Evolutionary conservation across 768 basidiomycete genomes (phyloP).

Genomic region (Austroboletus festivus): DNA sequence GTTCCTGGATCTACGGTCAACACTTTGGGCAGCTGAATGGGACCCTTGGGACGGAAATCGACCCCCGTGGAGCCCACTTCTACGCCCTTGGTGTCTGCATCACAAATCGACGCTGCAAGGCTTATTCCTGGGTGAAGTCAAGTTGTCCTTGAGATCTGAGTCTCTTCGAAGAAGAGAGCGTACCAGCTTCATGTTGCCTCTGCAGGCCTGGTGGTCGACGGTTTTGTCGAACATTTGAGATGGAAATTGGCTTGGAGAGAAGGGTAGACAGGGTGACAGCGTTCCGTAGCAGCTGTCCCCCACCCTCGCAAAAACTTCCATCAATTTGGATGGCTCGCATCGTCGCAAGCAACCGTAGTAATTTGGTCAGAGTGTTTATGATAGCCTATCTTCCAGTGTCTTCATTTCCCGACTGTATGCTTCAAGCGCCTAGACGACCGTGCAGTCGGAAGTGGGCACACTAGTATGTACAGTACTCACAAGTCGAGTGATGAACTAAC

Average conservation of each 20-base stretch:
- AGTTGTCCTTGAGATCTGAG: background rate
- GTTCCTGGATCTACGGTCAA: constrained; percentile 51
- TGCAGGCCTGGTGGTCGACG: constrained; percentile 64
- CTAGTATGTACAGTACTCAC: too few relatives aligned
- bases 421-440: too few relatives aligned
- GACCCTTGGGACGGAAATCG: constrained; percentile 51
- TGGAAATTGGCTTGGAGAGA: constrained; percentile 54
- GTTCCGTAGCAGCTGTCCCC: constrained; percentile 74
- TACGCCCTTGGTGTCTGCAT: constrained; percentile 54
- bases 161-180: background rate
- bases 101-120: constrained; percentile 59
- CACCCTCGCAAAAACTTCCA: constrained; percentile 49
- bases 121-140: constrained; percentile 49
- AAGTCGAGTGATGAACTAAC: too few relatives aligned
- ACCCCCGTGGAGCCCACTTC: constrained; percentile 49
- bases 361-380: too few relatives aligned
- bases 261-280: constrained; percentile 64
- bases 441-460: too few relatives aligned
- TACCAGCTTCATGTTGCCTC: constrained; percentile 71
- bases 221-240: constrained; percentile 57
- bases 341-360: background rate
- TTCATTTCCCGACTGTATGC: too few relatives aligned
- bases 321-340: constrained; percentile 33
- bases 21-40: constrained; percentile 37
- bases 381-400: too few relatives aligned